These are phyloP conservation scores for Elasticomyces elasticus DNA, from an alignment of 495 filamentous ascomycete species.

Conservation along the genomic window DNA sequence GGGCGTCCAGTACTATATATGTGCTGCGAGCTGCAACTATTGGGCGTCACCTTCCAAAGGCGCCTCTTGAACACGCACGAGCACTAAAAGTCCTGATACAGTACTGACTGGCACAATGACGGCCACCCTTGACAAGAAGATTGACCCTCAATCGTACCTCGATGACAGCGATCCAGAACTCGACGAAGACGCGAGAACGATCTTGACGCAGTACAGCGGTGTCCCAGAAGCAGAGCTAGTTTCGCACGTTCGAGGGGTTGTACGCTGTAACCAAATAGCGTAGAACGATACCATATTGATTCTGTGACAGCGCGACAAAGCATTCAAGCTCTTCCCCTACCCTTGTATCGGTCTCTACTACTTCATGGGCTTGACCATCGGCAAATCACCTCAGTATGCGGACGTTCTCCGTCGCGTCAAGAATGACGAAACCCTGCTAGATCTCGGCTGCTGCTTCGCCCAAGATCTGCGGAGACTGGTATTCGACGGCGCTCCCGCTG, in stretches of 20 bases:
- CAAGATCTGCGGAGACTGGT: constrained; percentile 31
- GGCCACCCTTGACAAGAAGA: not conserved
- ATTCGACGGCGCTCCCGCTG: constrained; percentile 25
- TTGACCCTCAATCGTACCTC: not conserved
- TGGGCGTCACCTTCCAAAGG: not conserved
- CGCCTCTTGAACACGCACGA: not conserved
- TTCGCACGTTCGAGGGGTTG: not conserved
- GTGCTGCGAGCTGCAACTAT: not conserved
- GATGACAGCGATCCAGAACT: not conserved
- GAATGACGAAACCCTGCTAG: constrained; percentile 24
- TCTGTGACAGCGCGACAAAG: constrained; percentile 15
- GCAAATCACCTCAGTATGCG: constrained; percentile 4
- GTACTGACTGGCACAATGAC: not conserved
- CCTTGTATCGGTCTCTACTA: constrained; percentile 16
- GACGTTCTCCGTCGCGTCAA: constrained; percentile 17
- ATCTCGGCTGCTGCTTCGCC: constrained; percentile 35
- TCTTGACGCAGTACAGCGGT: not conserved
- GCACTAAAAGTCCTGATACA: not conserved
- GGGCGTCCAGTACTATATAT: not conserved
- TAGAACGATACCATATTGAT: not conserved
- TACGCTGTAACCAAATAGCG: too few species aligned
- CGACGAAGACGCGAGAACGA: not conserved
- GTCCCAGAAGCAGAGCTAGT: not conserved
- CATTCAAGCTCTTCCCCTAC: constrained; percentile 20
- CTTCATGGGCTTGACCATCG: constrained; percentile 10